A percentile compares a stretch with the other conserved stretches of the same genome.
phyloP scores from a whole-genome alignment of 768 basidiomycete species.

The Leccinum subgranulosum region DNA sequence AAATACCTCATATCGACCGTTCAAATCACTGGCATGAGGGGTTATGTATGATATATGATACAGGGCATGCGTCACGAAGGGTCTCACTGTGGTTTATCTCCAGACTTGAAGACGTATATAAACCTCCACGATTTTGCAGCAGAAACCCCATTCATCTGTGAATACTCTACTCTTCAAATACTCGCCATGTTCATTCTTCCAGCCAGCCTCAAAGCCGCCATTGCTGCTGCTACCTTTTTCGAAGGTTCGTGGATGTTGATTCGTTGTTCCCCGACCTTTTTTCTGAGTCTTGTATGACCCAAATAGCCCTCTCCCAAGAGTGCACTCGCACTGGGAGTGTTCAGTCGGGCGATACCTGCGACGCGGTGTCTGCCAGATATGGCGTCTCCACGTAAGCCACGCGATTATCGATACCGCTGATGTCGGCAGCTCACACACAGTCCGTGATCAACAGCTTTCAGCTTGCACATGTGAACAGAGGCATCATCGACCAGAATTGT shows the following conservation, averaged over 20 bases:
- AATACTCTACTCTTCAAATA: not conserved
- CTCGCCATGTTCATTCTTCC: slow-evolving; percentile 19
- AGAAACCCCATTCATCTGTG: not conserved
- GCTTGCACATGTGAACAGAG: slow-evolving; percentile 47
- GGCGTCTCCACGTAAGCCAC: slow-evolving; percentile 62
- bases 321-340: slow-evolving; percentile 64
- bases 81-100: not conserved
- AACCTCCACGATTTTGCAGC: not conserved
- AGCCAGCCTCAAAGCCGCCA: slow-evolving; percentile 1
- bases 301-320: slow-evolving; percentile 24
- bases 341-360: slow-evolving; percentile 51
- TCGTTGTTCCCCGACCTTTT: not conserved
- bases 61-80: no score
- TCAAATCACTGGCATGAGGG: not conserved
- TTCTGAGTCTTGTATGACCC: slow-evolving; percentile 38
- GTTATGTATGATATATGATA: no score
- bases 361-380: slow-evolving; percentile 59
- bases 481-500: slow-evolving; percentile 48
- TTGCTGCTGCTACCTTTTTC: slow-evolving; percentile 9
- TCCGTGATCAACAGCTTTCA: slow-evolving; percentile 43
- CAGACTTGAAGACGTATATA: slow-evolving; percentile 18
- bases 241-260: slow-evolving; percentile 16
- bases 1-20: no score
- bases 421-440: not conserved
- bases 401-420: not conserved